These are phyloP conservation scores for Polytrichum formosum DNA, from an alignment of 225 moss, liverwort and hornwort species.

Conservation along the genomic window DNA sequence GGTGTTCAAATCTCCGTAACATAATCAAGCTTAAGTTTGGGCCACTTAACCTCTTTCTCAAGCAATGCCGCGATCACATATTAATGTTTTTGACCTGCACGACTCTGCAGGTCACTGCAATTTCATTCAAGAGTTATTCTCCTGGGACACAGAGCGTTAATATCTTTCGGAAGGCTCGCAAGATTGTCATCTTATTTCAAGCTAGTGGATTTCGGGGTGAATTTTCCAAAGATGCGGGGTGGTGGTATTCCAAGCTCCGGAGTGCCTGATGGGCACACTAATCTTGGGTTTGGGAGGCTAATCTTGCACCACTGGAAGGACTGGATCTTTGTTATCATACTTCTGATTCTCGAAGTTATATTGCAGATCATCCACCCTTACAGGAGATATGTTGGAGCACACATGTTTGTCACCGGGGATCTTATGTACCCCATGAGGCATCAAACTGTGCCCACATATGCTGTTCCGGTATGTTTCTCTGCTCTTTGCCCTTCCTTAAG, in stretches of 20 bases:
- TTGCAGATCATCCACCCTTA: slow-evolving; percentile 59
- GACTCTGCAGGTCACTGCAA: too few species aligned
- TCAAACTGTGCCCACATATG: slow-evolving; percentile 41
- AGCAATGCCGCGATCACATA: too few species aligned
- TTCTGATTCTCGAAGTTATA: slow-evolving; percentile 37
- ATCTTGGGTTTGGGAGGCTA: slow-evolving; percentile 19
- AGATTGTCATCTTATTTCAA: too few species aligned
- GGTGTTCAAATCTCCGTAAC: too few species aligned
- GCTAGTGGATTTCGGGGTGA: too few species aligned
- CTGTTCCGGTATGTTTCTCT: slow-evolving; percentile 36
- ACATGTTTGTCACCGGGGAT: slow-evolving; percentile 19
- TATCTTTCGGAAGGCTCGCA: too few species aligned
- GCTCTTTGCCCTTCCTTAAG: neutral
- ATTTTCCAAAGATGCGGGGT: neutral
- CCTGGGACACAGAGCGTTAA: too few species aligned
- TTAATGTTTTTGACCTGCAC: too few species aligned
- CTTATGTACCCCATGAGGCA: slow-evolving; percentile 26
- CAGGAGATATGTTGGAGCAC: slow-evolving; percentile 28
- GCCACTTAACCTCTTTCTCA: too few species aligned
- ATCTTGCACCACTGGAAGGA: slow-evolving; percentile 39
- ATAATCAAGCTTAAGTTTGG: too few species aligned
- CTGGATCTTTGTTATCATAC: slow-evolving; percentile 38
- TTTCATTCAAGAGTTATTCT: too few species aligned
- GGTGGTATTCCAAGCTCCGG: neutral
- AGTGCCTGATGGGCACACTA: neutral